Evolutionary conservation across 2,329 filamentous ascomycete genomes (phyloP), one percentile per base, ranked within the genome.

Genomic region (Elsinoe arachidis): DNA sequence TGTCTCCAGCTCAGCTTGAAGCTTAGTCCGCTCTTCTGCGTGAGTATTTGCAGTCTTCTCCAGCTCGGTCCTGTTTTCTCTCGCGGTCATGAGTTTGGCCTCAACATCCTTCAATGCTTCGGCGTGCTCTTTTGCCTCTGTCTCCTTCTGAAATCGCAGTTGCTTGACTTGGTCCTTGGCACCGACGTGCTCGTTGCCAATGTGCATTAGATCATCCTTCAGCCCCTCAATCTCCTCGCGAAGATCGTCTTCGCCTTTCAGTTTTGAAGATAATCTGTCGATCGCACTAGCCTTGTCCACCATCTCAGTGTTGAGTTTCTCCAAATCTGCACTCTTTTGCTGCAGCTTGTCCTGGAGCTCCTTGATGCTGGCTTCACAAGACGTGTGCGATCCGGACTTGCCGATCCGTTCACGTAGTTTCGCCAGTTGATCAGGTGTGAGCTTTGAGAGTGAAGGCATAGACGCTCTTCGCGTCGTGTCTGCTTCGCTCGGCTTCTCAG

Each of bases 211-310:
- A 62, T 91, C 88, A 57, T 95, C 89, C 53, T 86, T 83, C 60
- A 97, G 75, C 2, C 82, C 84, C 65, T 95, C 90, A 59, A 96
- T 87, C 72, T 97, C 91, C 65, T 96, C 91, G 23, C 82, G 80
- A 43, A 95, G 76, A 17, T 86, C 85, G 56, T 92, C 88, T 65
- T 85, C 80, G 58, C 93, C 88, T 14, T 85, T 87, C 66, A 88
- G 77, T 69, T 86, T 85, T 57, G 81, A 80, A 23, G 81, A 81
- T 4, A 96, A 75, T 12, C 79, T 80, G 56, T 88, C 83, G 55
- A 96, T 90, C 38, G 84, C 83, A 1, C 78, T 77, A 62, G 91
- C 85, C 66, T 90, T 91, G 38, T 82, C 75, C n/a, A 68, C 63
- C 12, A 69, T 67, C 7, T 61, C 55, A 43, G 61, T 59, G 38